phyloP scores from a whole-genome alignment of 2,329 filamentous ascomycete species.

The Periconia sp. region DNA sequence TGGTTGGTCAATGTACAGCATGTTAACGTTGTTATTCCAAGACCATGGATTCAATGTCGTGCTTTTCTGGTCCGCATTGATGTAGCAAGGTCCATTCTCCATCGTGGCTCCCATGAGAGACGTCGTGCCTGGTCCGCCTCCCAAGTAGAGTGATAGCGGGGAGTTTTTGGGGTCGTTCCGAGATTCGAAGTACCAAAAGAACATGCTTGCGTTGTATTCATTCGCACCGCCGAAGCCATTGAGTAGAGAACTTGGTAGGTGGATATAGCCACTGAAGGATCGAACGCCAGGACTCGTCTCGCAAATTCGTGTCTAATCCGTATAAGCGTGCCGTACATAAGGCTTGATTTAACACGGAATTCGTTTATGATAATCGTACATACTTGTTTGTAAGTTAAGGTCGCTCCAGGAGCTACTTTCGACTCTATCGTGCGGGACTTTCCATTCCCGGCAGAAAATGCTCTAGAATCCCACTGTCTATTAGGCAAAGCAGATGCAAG shows the following conservation, averaged over 20 bases:
- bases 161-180: conserved; percentile 21
- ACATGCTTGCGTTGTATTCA: conserved; percentile 22
- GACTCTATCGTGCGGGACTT: conserved; percentile 16
- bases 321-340: neutral
- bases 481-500: neutral
- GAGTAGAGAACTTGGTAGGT: conserved; percentile 48
- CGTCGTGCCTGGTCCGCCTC: conserved; percentile 22
- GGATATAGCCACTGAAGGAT: conserved; percentile 63
- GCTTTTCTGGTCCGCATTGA: conserved; percentile 25
- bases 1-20: conserved; percentile 16
- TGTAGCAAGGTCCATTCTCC: conserved; percentile 22
- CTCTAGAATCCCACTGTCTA: too few species aligned
- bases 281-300: conserved; percentile 58
- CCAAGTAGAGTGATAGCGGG: conserved; percentile 18
- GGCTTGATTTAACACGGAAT: neutral
- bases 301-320: conserved; percentile 48
- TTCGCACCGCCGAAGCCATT: conserved; percentile 18
- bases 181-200: conserved; percentile 30
- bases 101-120: conserved; percentile 26
- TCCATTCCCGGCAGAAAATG: conserved; percentile 19
- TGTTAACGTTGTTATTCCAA: conserved; percentile 18
- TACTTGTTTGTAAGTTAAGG: conserved; percentile 34
- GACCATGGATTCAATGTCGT: conserved; percentile 24
- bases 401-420: conserved; percentile 26
- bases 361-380: neutral